Conservation (phyloP, 345 rosid genomes). For the Punica granatum region DNA sequence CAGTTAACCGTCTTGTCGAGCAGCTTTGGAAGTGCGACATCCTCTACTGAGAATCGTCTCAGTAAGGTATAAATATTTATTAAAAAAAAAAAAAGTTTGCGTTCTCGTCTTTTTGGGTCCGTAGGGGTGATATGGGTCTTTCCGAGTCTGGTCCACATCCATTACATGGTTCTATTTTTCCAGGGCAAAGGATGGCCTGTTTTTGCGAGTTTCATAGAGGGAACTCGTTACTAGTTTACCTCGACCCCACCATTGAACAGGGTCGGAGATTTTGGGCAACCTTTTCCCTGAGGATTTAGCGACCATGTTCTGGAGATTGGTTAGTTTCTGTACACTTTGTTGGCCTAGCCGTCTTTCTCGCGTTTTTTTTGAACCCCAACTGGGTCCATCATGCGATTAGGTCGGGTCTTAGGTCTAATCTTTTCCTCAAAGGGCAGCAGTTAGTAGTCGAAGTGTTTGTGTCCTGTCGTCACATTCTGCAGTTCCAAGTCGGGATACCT, state of each 20-base stretch:
- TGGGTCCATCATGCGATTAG: background rate
- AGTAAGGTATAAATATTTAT: background rate
- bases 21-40: constrained; percentile 78
- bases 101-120: constrained; percentile 56
- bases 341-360: background rate
- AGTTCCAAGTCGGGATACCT: background rate
- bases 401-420: background rate
- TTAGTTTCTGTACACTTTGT: background rate
- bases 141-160: constrained; percentile 12
- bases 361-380: background rate
- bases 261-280: constrained; percentile 2
- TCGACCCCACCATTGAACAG: background rate
- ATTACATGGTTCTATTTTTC: constrained; percentile 44
- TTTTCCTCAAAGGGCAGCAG: constrained; percentile 1
- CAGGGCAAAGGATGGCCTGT: constrained; percentile 15
- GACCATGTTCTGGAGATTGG: constrained; percentile 4
- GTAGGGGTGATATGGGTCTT: constrained; percentile 42
- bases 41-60: constrained; percentile 45
- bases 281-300: constrained; percentile 1
- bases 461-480: background rate
- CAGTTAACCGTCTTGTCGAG: constrained; percentile 51
- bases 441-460: background rate
- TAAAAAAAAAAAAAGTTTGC: background rate
- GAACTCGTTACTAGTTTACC: background rate
- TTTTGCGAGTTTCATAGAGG: background rate